Percentiles rank a stretch among this genome's conserved stretches.
Evolutionary conservation across 2,329 filamentous ascomycete genomes (phyloP).

Genomic region (Aureobasidium zeae): DNA sequence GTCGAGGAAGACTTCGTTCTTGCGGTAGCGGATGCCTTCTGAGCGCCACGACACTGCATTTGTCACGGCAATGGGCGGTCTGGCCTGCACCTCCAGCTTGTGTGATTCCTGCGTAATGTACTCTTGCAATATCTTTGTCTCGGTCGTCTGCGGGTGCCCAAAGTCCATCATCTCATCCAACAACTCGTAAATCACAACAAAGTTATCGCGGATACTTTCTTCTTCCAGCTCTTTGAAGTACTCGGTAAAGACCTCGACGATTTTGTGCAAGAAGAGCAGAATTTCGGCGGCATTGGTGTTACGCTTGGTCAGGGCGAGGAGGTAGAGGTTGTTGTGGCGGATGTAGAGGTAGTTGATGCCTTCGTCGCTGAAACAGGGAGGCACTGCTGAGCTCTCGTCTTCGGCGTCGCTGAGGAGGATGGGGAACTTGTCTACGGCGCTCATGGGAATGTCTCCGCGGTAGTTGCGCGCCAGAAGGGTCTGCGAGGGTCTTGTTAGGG

Average conservation of each 20-base stretch:
- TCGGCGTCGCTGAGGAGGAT: slow-evolving; percentile 93
- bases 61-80: slow-evolving; percentile 93
- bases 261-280: slow-evolving; percentile 91
- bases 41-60: slow-evolving; percentile 98
- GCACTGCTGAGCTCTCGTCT: slow-evolving; percentile 96
- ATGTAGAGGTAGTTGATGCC: slow-evolving; percentile 99
- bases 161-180: slow-evolving; percentile 99
- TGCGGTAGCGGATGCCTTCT: slow-evolving; percentile 95
- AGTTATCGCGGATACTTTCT: slow-evolving; percentile 98
- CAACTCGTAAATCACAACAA: slow-evolving; percentile 97
- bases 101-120: slow-evolving; percentile 96
- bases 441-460: slow-evolving; percentile 97
- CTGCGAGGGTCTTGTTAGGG: slow-evolving; percentile 41
- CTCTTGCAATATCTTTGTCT: slow-evolving; percentile 96
- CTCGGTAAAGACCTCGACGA: slow-evolving; percentile 98
- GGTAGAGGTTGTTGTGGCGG: slow-evolving; percentile 96
- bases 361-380: slow-evolving; percentile 95
- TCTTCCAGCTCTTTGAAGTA: slow-evolving; percentile 99
- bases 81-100: slow-evolving; percentile 92
- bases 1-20: slow-evolving; percentile 98
- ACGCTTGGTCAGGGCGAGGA: slow-evolving; percentile 93
- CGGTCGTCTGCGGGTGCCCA: slow-evolving; percentile 96
- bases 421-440: slow-evolving; percentile 95
- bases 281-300: slow-evolving; percentile 99
- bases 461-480: slow-evolving; percentile 98